Base-by-base conservation (phyloP, 768 basidiomycete genomes). In the Termitomyces heimii region DNA sequence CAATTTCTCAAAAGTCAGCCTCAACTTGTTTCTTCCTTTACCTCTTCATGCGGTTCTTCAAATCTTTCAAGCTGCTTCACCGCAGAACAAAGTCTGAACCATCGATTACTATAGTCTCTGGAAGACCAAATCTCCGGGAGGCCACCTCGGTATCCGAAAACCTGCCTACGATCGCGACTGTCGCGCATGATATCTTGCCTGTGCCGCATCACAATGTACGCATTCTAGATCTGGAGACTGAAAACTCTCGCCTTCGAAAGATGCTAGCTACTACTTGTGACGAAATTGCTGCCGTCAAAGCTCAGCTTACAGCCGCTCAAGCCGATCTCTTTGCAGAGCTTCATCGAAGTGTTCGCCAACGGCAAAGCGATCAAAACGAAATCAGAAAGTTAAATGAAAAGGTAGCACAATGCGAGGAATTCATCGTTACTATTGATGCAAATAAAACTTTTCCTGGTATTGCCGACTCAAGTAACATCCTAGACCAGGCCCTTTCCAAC, bases 31-130 rank as follows among this genome's bases (percentile, higher is more conserved):
- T 39, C 20, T 31, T 29, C 48, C 54, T 54, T 46, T 45, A 26
- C 18, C 20, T 54, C 16, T 49, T 47, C 51, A 81, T 81, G 80
- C 75, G 72, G 5, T 77, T 80, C 63, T 78, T 79, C 71, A 75
- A 71, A 58, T 66, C 70, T 22, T 73, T 75, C 63, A 70, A 69
- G 60, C 68, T 79, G 28, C 75, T 78, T 26, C 76, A 81, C 60
- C 77, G 78, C 63, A 75, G 72, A 57, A 71, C 78, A 54, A 77
- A 73, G 65, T 82, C 80, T 20, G 79, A 77, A 31, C 61, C 73
- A 35, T 73, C 75, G 22, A 72, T 77, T 52, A 66, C 71, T 54
- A 39, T 71, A 49, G 63, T 66, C 50, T 60, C 66, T 61, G 58
- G 12, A 18, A 52, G 57, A 32, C 53, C 60, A 16, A 55, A 58